phyloP scores from a whole-genome alignment of 441 rosid genomes.

The Bruguiera hainesii region DNA sequence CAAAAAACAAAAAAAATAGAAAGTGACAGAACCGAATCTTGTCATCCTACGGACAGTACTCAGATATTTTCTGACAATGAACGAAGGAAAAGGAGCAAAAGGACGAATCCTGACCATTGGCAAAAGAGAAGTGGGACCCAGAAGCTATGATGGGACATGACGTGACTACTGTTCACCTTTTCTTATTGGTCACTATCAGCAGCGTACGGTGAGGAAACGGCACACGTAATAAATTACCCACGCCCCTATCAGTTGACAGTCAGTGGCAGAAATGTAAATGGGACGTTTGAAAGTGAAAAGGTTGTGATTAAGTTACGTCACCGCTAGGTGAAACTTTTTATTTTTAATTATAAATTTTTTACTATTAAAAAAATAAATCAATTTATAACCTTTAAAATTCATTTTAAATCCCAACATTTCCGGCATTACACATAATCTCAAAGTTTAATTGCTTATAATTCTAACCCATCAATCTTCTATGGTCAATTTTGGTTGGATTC shows the following conservation, averaged over 20 bases:
- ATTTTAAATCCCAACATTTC: too few relatives aligned
- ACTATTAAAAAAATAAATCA: too few relatives aligned
- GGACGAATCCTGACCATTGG: constrained; percentile 32
- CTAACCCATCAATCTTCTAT: too few relatives aligned
- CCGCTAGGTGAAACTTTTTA: background rate
- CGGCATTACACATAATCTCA: too few relatives aligned
- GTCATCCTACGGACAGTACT: constrained; percentile 21
- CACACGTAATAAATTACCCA: constrained; percentile 37
- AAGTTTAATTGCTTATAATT: too few relatives aligned
- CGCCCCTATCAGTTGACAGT: background rate
- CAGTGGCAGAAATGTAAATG: constrained; percentile 14
- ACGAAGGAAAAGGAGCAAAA: background rate
- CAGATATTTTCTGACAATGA: constrained; percentile 26
- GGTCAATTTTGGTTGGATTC: too few relatives aligned
- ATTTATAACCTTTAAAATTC: too few relatives aligned
- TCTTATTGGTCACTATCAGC: constrained; percentile 32
- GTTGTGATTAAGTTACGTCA: background rate
- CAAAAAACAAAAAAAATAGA: background rate
- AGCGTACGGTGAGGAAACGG: constrained; percentile 31
- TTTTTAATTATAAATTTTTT: too few relatives aligned
- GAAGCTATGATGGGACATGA: constrained; percentile 22
- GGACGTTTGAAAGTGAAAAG: background rate
- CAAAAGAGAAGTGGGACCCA: constrained; percentile 14
- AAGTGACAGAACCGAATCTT: constrained; percentile 23
- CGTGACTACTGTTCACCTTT: constrained; percentile 16